These are phyloP conservation scores for Capsicum baccatum DNA, from an alignment of 257 asterid genomes.

Conservation along the genomic window DNA sequence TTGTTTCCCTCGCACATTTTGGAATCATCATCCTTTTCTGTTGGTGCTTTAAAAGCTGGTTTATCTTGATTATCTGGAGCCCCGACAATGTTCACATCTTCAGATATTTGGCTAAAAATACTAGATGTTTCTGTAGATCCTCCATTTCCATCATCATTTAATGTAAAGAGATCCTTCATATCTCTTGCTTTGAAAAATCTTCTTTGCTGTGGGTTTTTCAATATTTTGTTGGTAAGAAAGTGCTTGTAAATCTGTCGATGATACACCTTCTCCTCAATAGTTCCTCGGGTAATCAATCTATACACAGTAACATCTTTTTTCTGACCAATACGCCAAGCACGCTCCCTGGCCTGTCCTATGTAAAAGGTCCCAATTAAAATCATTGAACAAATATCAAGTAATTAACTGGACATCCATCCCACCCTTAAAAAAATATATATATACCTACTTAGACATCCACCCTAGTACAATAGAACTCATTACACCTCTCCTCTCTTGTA, in stretches of 20 bases:
- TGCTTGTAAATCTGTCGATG: constrained; percentile 98
- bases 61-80: constrained; percentile 47
- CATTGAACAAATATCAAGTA: constrained; percentile 7
- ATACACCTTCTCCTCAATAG: constrained; percentile 98
- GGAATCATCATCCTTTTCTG: constrained; percentile 38
- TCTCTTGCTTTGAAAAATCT: constrained; percentile 96
- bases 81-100: constrained; percentile 70
- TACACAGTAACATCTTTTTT: constrained; percentile 84
- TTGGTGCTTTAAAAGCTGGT: constrained; percentile 32
- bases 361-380: constrained; percentile 23
- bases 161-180: constrained; percentile 91
- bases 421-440: neutral
- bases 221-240: constrained; percentile 90
- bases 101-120: constrained; percentile 79
- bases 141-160: constrained; percentile 78
- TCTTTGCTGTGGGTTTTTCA: constrained; percentile 96
- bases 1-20: constrained; percentile 41
- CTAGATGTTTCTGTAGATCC: constrained; percentile 85
- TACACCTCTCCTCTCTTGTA: neutral
- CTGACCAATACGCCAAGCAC: constrained; percentile 99
- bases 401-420: constrained; percentile 5
- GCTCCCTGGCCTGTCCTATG: constrained; percentile 89
- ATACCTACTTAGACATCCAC: neutral
- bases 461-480: constrained; percentile 13
- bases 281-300: constrained; percentile 95